Evolutionary conservation across 176 grass and related monocot species (phyloP), one percentile per base, ranked within the genome.

Genomic region (Poa pratensis): DNA sequence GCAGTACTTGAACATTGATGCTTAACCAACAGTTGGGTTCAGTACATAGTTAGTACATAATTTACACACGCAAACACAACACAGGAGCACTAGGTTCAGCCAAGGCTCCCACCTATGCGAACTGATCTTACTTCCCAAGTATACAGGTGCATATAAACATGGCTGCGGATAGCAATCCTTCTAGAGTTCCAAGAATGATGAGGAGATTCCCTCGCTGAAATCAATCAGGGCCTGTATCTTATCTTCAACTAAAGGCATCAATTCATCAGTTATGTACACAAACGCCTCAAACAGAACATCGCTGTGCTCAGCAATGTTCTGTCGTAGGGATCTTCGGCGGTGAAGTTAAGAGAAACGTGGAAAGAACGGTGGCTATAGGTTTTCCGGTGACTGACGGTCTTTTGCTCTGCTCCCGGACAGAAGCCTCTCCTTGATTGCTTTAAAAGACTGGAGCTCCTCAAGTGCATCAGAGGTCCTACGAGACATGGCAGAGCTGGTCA

Each of bases 381-480:
- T 80, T 67, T 60, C 45, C 16, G 68, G 74, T n/a, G 80, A 88
- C 50, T 76, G 83, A 22, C 80, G 77, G 45, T 80, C 82, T 16
- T 88, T 75, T 18, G 35, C 20, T 48, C 65, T 91, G 54, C 93
- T 94, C 82, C 72, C 67, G 43, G 86, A 89, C 74, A 92, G 64
- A 75, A 99, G 82, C 16, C 86, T 79, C 80, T 94, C 88, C 84
- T 82, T 94, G 39, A 89, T 94, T 57, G 86, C 88, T 82, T 88
- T 94, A 73, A 89, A 98, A 42, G 81, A 90, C 46, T 87, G 77
- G 30, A 98, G 90, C 65, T 95, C 91, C 73, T 94, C 82, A 30
- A 95, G 66, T 40, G 90, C 96, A 54, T 95, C 93, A 82, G 89
- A 87, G 86, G 88, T 78, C 81, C 77, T 94, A 45, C 89, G 87